These are phyloP conservation scores for Acacia pycnantha DNA, from an alignment of 331 rosid species.

Conservation along the genomic window DNA sequence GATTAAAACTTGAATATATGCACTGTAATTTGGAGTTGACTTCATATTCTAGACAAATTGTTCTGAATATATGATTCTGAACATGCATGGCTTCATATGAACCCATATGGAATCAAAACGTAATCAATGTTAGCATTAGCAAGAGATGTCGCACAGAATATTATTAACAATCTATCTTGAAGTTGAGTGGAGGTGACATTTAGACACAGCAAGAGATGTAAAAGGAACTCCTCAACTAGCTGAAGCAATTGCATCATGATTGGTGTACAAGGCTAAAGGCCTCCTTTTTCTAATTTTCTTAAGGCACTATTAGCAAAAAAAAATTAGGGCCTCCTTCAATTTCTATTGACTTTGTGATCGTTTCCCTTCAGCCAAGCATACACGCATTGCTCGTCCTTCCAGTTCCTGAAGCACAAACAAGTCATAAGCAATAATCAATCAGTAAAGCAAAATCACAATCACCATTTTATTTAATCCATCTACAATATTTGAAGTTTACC, in stretches of 20 bases:
- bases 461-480: not conserved
- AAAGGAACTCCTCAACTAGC: constrained; percentile 31
- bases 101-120: constrained; percentile 18
- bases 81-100: not conserved
- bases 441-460: constrained; percentile 16
- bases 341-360: constrained; percentile 36
- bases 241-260: constrained; percentile 25
- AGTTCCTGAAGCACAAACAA: constrained; percentile 60
- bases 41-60: no score
- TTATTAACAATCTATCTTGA: not conserved
- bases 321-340: constrained; percentile 8
- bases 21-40: not conserved
- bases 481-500: constrained; percentile 33
- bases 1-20: not conserved
- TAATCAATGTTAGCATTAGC: constrained; percentile 31
- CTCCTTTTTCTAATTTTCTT: constrained; percentile 31
- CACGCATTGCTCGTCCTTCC: constrained; percentile 81
- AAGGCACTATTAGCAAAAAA: constrained; percentile 26
- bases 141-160: constrained; percentile 21
- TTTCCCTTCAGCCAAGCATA: constrained; percentile 87
- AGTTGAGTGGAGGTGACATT: constrained; percentile 11
- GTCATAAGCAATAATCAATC: constrained; percentile 4
- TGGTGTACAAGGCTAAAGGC: not conserved
- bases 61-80: not conserved
- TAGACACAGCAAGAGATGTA: constrained; percentile 32